Evolutionary conservation across 495 filamentous ascomycete genomes (phyloP), one percentile per base, ranked within the genome.

Genomic region (Hyphodiscus hymeniophilus): DNA sequence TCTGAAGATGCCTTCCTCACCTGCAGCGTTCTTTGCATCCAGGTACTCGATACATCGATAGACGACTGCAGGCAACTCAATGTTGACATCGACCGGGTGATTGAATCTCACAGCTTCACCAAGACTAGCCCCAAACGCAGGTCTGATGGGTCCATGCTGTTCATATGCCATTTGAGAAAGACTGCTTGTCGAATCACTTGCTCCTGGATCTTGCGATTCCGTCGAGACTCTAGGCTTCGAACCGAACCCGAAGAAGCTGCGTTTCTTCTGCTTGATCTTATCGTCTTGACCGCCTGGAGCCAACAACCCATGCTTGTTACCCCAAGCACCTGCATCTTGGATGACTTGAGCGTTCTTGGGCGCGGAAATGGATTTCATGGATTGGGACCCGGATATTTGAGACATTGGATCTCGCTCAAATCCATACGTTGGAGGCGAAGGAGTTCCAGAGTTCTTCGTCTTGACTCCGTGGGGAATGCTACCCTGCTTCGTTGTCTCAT

Each of bases 21-120:
- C 72, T 15, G 83, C 75, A 32, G 91, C 94, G 45, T 84, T 79
- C 66, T 94, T 89, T 12, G 80, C 74, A 41, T 86, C 81, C 20
- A 98, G 74, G 63, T 95, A 98, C 61, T 97, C 88, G 52, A 98
- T 85, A 57, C 90, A 96, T 36, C 92, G 85, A 68, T 94, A 97
- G 34, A 96, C 89, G 1, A 97, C 92, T n/a, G 94, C 87, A 7
- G 92, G 92, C 28, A 98, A 69, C 38, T 83, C 79, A 16, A 84
- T 79, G 42, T 71, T 71, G 16, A 85, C 68, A 47, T 85, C 88
- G 34, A 73, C 62, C 6, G 91, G 91, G 12, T 77, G 72, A 52
- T 83, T 87, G 59, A 75, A 84, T 55, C 85, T 75, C 4, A 95
- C 90, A 30, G 92, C 92, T 57, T 98, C 91, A 4, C 80, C 79